Conservation (phyloP, 169 alveolate species). For the Plasmodium relictum region DNA sequence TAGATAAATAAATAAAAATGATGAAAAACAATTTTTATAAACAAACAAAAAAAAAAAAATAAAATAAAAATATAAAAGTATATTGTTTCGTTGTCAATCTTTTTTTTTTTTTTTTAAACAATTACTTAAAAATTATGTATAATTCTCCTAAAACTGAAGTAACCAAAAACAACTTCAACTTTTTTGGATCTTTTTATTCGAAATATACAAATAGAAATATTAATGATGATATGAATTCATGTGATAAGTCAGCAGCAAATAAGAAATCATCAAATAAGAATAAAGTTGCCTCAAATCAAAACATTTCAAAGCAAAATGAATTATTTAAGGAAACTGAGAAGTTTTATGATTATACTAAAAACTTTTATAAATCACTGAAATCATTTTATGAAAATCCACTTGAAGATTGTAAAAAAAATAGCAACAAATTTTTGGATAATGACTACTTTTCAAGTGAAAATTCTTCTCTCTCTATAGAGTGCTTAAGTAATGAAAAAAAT, state of each 20-base stretch:
- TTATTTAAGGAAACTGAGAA: not conserved
- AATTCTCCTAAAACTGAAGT: slow-evolving; percentile 44
- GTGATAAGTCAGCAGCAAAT: not conserved
- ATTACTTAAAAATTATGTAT: slow-evolving; percentile 37
- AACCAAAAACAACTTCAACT: slow-evolving; percentile 23
- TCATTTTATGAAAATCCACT: slow-evolving; percentile 20
- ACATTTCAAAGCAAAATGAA: not conserved
- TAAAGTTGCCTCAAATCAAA: not conserved
- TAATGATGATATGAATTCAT: not conserved
- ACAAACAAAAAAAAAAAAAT: not conserved
- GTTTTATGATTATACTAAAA: not conserved
- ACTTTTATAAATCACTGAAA: slow-evolving; percentile 29
- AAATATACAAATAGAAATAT: slow-evolving; percentile 41
- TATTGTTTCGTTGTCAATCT: slow-evolving; percentile 6
- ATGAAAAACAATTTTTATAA: not conserved
- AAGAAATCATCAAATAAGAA: not conserved
- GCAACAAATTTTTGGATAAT: slow-evolving; percentile 6
- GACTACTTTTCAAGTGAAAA: slow-evolving; percentile 9
- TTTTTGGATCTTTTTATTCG: slow-evolving; percentile 46
- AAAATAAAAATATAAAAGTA: not conserved
- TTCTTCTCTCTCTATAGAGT: slow-evolving; percentile 4
- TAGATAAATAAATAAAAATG: not conserved
- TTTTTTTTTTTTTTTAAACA: slow-evolving; percentile 42
- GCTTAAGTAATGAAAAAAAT: not conserved
- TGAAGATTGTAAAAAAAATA: not conserved